phyloP scores from a whole-genome alignment of 2,329 filamentous ascomycete genomes.

The Penicillium sp. region DNA sequence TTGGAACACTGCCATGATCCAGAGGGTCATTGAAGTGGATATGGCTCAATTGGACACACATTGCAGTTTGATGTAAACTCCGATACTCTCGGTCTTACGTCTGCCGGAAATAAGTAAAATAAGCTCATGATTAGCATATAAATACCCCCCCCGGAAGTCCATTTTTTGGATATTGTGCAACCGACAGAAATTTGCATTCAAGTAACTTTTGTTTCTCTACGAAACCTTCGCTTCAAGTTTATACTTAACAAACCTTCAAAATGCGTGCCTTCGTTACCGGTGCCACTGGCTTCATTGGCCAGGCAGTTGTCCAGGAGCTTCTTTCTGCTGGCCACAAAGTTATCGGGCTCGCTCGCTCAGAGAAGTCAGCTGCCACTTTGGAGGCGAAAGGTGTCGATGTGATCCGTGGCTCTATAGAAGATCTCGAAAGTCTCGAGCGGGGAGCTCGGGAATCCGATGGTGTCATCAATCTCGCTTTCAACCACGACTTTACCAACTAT shows the following conservation, averaged over 20 bases:
- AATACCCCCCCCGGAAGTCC: neutral
- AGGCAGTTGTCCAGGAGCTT: slow-evolving; percentile 44
- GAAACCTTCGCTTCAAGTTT: neutral
- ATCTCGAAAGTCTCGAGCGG: slow-evolving; percentile 38
- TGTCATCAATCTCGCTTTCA: slow-evolving; percentile 49
- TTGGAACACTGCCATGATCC: neutral
- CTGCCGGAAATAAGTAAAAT: too few species aligned
- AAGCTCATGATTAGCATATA: too few species aligned
- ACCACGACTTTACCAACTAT: slow-evolving; percentile 45
- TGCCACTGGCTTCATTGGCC: slow-evolving; percentile 50
- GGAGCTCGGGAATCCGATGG: slow-evolving; percentile 41
- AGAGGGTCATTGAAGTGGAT: too few species aligned
- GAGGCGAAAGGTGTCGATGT: slow-evolving; percentile 36
- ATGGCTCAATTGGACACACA: neutral
- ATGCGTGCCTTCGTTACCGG: slow-evolving; percentile 41
- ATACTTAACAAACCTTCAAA: neutral
- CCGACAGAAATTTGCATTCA: neutral
- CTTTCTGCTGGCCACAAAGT: slow-evolving; percentile 46
- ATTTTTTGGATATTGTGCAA: neutral
- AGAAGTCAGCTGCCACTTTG: slow-evolving; percentile 34
- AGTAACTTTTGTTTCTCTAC: neutral
- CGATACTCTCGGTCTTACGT: too few species aligned
- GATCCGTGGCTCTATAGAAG: slow-evolving; percentile 41
- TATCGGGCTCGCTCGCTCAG: slow-evolving; percentile 46
- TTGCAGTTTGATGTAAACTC: neutral